Evolutionary conservation across 2,329 filamentous ascomycete genomes (phyloP), one percentile per base, ranked within the genome.

Genomic region (Lasiodiplodia sp.): DNA sequence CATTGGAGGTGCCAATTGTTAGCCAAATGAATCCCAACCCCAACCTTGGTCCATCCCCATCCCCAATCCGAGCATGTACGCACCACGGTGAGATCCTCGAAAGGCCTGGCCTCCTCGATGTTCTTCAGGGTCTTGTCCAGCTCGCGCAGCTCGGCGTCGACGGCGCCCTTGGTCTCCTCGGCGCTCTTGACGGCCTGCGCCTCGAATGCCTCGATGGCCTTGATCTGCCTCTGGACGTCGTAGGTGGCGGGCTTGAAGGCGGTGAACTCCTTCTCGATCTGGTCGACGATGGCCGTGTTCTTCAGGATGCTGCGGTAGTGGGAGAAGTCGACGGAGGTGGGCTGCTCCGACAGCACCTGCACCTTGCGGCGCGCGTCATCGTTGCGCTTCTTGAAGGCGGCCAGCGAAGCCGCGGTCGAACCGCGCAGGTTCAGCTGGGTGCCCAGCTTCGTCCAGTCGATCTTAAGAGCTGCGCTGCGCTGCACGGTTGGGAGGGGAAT

Each of bases 321-420:
- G 75, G 89, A 83, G 85, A 99, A 98, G 88, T 99, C 94, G 85
- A 99, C 89, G 69, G 89, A 88, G 78, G 93, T 93, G 73, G 95
- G 86, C 81, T 92, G 90, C 84, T 97, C 93, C 72, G 89, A 90
- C 69, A 99, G 93, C 72, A 89, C 78, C 83, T 92, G 90, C 71
- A 99, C 88, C 86, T 95, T 95, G 87, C 96, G 95, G 85, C 95
- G 94, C 80, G 93, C 95, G 82, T 97, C 94, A 82, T 99, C 96
- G 88, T 98, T 97, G 86, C 96, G 94, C 90, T 97, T 96, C 90
- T 99, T 99, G 91, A 99, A 99, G 74, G 93, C 89, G 82, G 95
- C 91, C 71, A 99, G 93, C 71, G 95, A 92, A 78, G 91, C 85
- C 75, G 93, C 94, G 75, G 96, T 99, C 86, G 94, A 92, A 82